Conservation (phyloP, 768 basidiomycete species). For the Vararia minispora region DNA sequence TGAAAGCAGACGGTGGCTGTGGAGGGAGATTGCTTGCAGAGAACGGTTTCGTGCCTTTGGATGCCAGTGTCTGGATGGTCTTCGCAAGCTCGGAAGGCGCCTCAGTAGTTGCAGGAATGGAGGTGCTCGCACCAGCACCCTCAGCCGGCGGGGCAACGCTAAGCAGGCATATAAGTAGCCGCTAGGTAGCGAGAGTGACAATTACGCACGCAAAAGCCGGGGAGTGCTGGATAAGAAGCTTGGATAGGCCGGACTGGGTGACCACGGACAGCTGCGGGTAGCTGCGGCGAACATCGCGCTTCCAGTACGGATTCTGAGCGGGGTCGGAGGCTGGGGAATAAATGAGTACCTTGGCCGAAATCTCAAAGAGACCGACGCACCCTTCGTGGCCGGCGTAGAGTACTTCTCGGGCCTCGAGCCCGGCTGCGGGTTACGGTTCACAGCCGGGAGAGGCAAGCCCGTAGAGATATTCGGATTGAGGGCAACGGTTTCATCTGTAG, state of each 20-base stretch:
- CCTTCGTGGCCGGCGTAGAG: slow-evolving; percentile 81
- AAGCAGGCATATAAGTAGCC: slow-evolving; percentile 7
- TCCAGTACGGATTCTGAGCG: slow-evolving; percentile 91
- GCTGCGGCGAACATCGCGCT: slow-evolving; percentile 85
- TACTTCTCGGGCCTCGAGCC: slow-evolving; percentile 83
- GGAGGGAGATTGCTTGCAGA: slow-evolving; percentile 63
- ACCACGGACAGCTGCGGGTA: slow-evolving; percentile 90
- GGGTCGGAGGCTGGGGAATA: slow-evolving; percentile 63
- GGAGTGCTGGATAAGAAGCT: slow-evolving; percentile 74
- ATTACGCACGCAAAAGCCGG: slow-evolving; percentile 47
- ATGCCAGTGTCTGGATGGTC: slow-evolving; percentile 62
- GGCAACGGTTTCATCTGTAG: slow-evolving; percentile 66
- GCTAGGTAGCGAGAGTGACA: slow-evolving; percentile 9
- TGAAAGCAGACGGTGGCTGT: slow-evolving; percentile 50
- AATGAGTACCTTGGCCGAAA: slow-evolving; percentile 12
- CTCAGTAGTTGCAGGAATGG: slow-evolving; percentile 33
- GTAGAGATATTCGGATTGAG: slow-evolving; percentile 88
- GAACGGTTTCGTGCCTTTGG: slow-evolving; percentile 41
- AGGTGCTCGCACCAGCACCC: slow-evolving; percentile 24
- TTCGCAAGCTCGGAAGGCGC: slow-evolving; percentile 51
- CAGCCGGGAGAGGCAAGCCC: slow-evolving; percentile 66
- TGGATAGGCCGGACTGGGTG: slow-evolving; percentile 73
- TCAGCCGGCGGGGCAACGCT: slow-evolving; percentile 46
- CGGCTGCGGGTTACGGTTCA: slow-evolving; percentile 78
- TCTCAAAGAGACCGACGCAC: slow-evolving; percentile 25